Base-by-base conservation (phyloP, 2,329 filamentous ascomycete species). In the Neofusicoccum parvum region DNA sequence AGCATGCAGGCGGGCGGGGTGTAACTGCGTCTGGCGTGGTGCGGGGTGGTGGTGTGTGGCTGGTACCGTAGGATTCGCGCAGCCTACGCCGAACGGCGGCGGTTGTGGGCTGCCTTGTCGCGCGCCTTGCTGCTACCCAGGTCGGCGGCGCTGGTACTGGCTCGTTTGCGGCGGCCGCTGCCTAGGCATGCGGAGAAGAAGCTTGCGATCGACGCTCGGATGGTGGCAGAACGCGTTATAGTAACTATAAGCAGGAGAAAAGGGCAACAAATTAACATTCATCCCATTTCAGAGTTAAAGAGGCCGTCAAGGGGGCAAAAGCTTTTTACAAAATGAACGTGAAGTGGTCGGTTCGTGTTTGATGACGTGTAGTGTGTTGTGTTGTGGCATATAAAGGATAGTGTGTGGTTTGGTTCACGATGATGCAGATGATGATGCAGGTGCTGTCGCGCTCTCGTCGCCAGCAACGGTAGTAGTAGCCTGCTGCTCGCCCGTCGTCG, bases 191-290 rank as follows among this genome's bases (percentile, higher is more conserved):
- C 51, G 34, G 62, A 41, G 43, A 65, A 65, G 50, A 65, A 48
- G 62, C 62, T 65, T 14, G 62, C 62, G 50, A 65, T 49, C 34
- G 62, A 58, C n/a, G 45, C 50, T 50, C 51, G 51, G 62, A 65
- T 58, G 41, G 62, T 64, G 50, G 41, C 39, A 51, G 49, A 64
- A 43, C 50, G 62, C 17, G 53, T 58, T 45, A 58, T 32, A 32
- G 27, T 17, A 14, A 56, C 56, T 60, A 48, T 60, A 60, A 20
- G n/a, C 41, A n/a, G 39, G 43, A 39, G 43, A 60, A 48, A 17
- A 15, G 20, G 54, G 39, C 32, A 32, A 58, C 34, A 37, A 56
- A 65, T 65, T 58, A 56, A 65, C 62, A 39, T 36, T 65, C 62
- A 48, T 48, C 62, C 50, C 50, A 56, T 64, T 64, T 36, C 17